Base-by-base conservation (phyloP, 2,329 filamentous ascomycete genomes). In the Pseudonectria foliicola region DNA sequence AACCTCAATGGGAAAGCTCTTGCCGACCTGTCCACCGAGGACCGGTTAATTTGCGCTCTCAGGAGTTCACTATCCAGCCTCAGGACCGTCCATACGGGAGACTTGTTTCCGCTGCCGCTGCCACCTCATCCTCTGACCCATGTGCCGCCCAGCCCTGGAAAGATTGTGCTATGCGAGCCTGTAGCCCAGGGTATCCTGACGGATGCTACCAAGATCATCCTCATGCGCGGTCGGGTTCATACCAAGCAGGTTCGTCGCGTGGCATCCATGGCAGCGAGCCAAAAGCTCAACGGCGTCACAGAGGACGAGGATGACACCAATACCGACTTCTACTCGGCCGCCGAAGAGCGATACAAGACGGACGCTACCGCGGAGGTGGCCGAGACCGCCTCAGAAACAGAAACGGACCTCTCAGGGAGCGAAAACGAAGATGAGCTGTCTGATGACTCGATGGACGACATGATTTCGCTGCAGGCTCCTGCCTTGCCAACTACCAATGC, bases 321-420 rank as follows among this genome's bases (percentile, higher is more conserved):
- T 6, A 94, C 85, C 38, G 90, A 96, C 54, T 95, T 95, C 64
- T 95, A 78, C 60, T 95, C 90, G 6, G 90, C 90, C 1, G 82
- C 86, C 3, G 90, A 95, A 56, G 88, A 94, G 44, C 75, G 79
- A 14, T 63, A 75, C 42, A 75, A 67, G 50, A 76, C 75, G 11
- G 72, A 77, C 37, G 67, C 70, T 7, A 67, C 70, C 15, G 70
- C 72, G 1, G 80, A 80, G 27, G 75, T 75, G 7, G 72, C 73
- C 6, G 74, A 73, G 35, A 68, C 69, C 1, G 63, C 66, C 7
- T 77, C 75, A 2, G 82, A 85, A 50, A 77, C 76, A 1, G 71
- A 76, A 38, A 69, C 78, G 4, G 78, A 85, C 42, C 57, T 74
- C 7, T 81, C 78, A 2, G 77, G 71, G 10, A 63, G 65, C 5